Evolutionary conservation across 257 asterid genomes (phyloP).

Genomic region (Solanum rostratum): DNA sequence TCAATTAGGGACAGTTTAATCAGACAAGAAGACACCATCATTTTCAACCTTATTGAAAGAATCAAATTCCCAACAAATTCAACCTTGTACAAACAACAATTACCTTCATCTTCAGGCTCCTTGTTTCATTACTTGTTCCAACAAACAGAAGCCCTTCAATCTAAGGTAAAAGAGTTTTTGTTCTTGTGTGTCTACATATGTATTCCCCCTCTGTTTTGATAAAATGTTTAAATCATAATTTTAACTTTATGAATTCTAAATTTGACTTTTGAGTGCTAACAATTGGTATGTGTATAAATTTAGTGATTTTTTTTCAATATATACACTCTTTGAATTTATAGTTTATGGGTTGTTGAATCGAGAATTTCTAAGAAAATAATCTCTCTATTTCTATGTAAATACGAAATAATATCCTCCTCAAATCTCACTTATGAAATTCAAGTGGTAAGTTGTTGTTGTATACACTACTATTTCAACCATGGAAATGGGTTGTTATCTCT

Average conservation of each 20-base stretch:
- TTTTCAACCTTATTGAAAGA: conserved; percentile 69
- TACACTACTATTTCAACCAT: no score
- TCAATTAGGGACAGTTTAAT: conserved; percentile 55
- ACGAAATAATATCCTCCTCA: no score
- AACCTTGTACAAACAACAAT: conserved; percentile 25
- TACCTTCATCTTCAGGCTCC: conserved; percentile 11
- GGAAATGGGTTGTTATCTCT: not conserved
- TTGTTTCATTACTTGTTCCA: conserved; percentile 38
- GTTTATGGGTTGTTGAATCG: no score
- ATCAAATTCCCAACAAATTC: conserved; percentile 41
- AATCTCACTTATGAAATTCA: no score
- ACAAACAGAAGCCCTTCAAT: conserved; percentile 71
- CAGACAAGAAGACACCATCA: conserved; percentile 70
- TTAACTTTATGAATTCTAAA: not conserved
- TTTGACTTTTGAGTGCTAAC: not conserved
- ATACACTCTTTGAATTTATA: no score
- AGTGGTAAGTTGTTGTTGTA: no score
- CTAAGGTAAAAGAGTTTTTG: conserved; percentile 37
- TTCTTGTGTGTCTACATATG: not conserved
- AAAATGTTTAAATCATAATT: not conserved
- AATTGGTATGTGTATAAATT: not conserved
- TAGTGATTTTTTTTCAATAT: no score
- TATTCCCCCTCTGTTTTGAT: not conserved
- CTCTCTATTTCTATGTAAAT: no score
- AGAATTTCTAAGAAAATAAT: no score